Conservation (phyloP, 257 asterid genomes). For the Nicotiana paniculata region DNA sequence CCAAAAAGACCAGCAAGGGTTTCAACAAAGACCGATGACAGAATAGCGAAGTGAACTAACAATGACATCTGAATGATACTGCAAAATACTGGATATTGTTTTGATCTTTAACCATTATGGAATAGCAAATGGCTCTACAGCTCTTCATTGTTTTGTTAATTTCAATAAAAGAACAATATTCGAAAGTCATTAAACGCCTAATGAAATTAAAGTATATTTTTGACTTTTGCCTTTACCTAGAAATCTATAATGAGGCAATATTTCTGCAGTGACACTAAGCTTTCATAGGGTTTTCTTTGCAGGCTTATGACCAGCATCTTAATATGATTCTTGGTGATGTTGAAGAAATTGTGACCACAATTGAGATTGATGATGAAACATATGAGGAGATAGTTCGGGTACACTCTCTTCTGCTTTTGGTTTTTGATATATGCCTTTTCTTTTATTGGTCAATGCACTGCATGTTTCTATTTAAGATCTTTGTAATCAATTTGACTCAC, state of each 20-base stretch:
- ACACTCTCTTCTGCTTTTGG: constrained; percentile 5
- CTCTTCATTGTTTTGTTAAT: neutral
- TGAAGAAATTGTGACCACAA: constrained; percentile 79
- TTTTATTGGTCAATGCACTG: neutral
- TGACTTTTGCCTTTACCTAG: neutral
- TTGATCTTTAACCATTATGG: neutral
- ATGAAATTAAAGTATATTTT: neutral
- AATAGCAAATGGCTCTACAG: neutral
- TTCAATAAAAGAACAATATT: no score
- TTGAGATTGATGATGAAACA: constrained; percentile 93
- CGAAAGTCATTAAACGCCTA: neutral
- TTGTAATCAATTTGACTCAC: neutral
- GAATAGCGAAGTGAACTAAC: neutral
- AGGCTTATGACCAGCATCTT: constrained; percentile 97
- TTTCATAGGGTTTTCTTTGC: constrained; percentile 20
- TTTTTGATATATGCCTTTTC: neutral
- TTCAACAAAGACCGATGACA: neutral
- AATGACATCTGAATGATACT: neutral
- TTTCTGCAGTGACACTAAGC: neutral
- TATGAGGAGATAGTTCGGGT: constrained; percentile 97
- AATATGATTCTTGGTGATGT: constrained; percentile 97
- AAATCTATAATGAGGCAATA: neutral
- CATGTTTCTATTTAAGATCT: neutral
- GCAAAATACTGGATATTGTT: no score
- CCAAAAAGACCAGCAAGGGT: neutral